phyloP scores from a whole-genome alignment of 768 basidiomycete species.

The Rhodotorula babjevae region DNA sequence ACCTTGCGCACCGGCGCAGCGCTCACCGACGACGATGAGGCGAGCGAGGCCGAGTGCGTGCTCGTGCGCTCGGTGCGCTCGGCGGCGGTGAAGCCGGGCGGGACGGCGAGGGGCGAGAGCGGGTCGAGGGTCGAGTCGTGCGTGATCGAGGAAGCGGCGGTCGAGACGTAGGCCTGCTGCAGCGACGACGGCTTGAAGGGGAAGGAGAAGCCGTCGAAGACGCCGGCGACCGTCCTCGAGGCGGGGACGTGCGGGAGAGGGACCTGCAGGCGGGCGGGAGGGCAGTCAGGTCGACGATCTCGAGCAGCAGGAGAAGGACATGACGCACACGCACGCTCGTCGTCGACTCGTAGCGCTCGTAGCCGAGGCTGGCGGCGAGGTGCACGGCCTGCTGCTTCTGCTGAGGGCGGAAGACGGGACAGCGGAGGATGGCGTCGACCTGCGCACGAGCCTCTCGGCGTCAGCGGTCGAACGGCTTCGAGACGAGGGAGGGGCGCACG shows the following conservation, averaged over 20 bases:
- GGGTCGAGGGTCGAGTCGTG: neutral
- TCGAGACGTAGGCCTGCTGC: neutral
- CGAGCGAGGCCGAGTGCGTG: neutral
- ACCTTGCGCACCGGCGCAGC: no score
- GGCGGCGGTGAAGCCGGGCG: no score
- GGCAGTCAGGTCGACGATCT: no score
- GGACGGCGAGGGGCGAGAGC: neutral
- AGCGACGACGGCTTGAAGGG: neutral
- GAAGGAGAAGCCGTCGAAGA: neutral
- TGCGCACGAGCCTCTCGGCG: neutral
- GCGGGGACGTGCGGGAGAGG: neutral
- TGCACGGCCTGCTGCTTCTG: conserved; percentile 12
- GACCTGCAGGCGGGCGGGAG: neutral
- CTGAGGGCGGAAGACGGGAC: conserved; percentile 11
- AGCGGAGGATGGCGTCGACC: conserved; percentile 23
- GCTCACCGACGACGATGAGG: no score
- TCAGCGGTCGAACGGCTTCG: no score
- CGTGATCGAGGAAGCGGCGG: neutral
- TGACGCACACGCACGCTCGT: neutral
- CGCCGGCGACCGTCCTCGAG: neutral
- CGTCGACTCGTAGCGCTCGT: neutral
- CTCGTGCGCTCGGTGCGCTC: neutral
- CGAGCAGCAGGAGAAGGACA: neutral
- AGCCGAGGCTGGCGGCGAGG: conserved; percentile 7
- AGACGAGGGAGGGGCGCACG: neutral